Evolutionary conservation across 352 stramenopile genomes (phyloP).

Genomic region (Phytophthora ohioensis): DNA sequence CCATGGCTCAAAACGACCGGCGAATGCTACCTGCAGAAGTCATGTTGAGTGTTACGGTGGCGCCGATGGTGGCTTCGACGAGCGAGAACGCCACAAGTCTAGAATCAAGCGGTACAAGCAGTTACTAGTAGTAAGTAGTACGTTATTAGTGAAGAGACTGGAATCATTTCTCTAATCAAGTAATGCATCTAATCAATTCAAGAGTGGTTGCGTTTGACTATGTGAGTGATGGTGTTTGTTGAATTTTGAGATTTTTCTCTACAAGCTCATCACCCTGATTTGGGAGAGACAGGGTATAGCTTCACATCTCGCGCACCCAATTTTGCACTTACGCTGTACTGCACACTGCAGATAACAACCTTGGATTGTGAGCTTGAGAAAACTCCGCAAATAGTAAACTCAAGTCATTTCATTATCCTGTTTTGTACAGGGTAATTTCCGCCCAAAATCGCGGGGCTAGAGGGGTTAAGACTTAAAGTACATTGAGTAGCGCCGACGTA

Average conservation of each 20-base stretch:
- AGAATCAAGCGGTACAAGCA: no score
- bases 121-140: not conserved
- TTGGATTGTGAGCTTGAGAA: slow-evolving; percentile 4
- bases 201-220: not conserved
- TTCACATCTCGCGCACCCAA: no score
- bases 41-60: no score
- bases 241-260: slow-evolving; percentile 7
- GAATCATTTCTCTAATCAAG: not conserved
- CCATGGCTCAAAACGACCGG: no score
- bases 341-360: slow-evolving; percentile 2
- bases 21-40: no score
- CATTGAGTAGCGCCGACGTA: no score
- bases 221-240: not conserved
- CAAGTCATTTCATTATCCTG: slow-evolving; percentile 17
- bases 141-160: not conserved
- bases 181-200: not conserved
- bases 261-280: not conserved
- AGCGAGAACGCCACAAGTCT: no score
- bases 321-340: slow-evolving; percentile 4
- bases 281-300: not conserved
- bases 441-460: not conserved
- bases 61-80: no score
- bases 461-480: slow-evolving; percentile 1
- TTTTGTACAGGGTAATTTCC: slow-evolving; percentile 16
- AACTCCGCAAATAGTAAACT: slow-evolving; percentile 14